These are phyloP conservation scores for Macrocystidia cucumis DNA, from an alignment of 1,284 basidiomycete genomes.

Conservation along the genomic window DNA sequence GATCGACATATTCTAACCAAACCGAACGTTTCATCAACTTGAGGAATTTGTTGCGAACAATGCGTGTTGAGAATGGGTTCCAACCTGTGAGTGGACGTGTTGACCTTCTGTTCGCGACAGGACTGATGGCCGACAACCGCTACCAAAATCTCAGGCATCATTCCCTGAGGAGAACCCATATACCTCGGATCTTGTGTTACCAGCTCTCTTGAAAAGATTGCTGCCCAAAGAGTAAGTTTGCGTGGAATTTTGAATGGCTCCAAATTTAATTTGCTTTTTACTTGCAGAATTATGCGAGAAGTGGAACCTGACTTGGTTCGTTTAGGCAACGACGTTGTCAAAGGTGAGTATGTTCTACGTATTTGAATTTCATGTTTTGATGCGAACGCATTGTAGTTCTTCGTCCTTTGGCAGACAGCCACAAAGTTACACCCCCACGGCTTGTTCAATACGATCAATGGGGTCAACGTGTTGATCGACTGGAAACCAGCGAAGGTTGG, in stretches of 20 bases:
- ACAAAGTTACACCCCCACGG: constrained; percentile 35
- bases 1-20: too few species aligned
- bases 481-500: constrained; percentile 69
- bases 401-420: constrained; percentile 34
- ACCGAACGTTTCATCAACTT: too few species aligned
- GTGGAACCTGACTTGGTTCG: constrained; percentile 46
- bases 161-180: constrained; percentile 52
- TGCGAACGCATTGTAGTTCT: constrained; percentile 28
- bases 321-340: constrained; percentile 46
- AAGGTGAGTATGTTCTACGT: constrained; percentile 27
- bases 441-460: constrained; percentile 65
- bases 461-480: constrained; percentile 55
- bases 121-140: background rate
- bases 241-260: background rate
- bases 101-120: background rate
- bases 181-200: constrained; percentile 49
- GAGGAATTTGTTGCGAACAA: too few species aligned
- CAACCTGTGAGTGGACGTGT: constrained; percentile 36
- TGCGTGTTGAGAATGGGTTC: constrained; percentile 62
- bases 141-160: constrained; percentile 20
- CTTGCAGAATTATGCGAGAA: constrained; percentile 27
- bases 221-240: constrained; percentile 34
- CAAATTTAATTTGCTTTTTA: constrained; percentile 2
- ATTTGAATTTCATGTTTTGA: background rate
- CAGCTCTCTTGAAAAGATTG: constrained; percentile 44